Conservation (phyloP, 306 rosid genomes). For the Trifolium subterraneum region DNA sequence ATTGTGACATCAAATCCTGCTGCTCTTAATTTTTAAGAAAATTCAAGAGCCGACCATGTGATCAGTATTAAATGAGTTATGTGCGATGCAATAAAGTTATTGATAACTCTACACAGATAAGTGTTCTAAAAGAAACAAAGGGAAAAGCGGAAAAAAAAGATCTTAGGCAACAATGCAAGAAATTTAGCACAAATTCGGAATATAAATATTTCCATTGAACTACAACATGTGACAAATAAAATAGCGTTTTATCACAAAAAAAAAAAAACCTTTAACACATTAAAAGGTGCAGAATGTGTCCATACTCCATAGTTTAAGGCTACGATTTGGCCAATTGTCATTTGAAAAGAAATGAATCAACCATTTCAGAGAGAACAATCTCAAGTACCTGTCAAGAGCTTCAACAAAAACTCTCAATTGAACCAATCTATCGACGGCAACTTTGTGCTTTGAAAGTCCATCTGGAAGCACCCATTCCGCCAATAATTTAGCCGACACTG, state of each 20-base stretch:
- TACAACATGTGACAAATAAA: constrained; percentile 20
- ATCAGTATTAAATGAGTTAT: background rate
- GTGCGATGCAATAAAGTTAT: background rate
- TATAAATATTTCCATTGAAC: background rate
- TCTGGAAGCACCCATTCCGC: constrained; percentile 94
- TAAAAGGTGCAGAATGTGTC: constrained; percentile 22
- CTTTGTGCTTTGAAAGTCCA: constrained; percentile 84
- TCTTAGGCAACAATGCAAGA: constrained; percentile 16
- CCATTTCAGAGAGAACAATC: constrained; percentile 2
- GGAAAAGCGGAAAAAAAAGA: background rate
- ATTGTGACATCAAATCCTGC: background rate
- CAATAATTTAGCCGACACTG: constrained; percentile 72
- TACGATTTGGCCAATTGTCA: too few species aligned
- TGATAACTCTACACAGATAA: background rate
- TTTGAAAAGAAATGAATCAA: constrained; percentile 25
- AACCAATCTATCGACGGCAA: constrained; percentile 85
- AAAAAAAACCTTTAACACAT: constrained; percentile 35
- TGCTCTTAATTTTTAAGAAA: constrained; percentile 5
- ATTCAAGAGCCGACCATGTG: constrained; percentile 1
- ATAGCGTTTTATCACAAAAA: constrained; percentile 1
- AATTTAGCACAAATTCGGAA: constrained; percentile 3
- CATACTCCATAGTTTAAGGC: constrained; percentile 20
- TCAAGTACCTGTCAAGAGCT: constrained; percentile 68
- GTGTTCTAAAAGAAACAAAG: constrained; percentile 19
- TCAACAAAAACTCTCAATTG: constrained; percentile 78